Percentiles rank a stretch among this genome's conserved stretches.
Evolutionary conservation across 768 basidiomycete species (phyloP).

Genomic region (Terana coerulea): DNA sequence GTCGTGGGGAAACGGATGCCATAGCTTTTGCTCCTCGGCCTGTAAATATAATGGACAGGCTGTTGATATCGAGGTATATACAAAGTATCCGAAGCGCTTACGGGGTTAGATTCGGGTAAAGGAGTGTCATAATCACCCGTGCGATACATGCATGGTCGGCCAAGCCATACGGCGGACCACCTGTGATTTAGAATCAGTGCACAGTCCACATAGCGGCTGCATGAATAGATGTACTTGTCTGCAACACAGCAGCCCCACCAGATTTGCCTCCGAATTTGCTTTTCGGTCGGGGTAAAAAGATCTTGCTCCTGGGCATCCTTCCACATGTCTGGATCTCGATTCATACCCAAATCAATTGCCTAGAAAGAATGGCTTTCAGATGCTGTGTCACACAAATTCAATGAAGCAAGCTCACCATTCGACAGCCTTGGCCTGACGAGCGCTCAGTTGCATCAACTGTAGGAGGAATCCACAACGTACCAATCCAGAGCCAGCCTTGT

Average conservation of each 20-base stretch:
- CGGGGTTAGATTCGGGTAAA: conserved; percentile 51
- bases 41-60: too few species aligned
- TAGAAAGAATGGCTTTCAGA: not conserved
- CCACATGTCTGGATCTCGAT: conserved; percentile 77
- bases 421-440: conserved; percentile 64
- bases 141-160: too few species aligned
- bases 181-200: too few species aligned
- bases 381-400: too few species aligned
- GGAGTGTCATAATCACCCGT: conserved; percentile 59
- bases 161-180: conserved; percentile 74
- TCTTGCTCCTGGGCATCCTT: conserved; percentile 50
- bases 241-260: conserved; percentile 77
- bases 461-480: too few species aligned
- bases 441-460: too few species aligned
- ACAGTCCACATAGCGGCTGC: too few species aligned
- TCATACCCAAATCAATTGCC: conserved; percentile 80
- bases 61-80: too few species aligned
- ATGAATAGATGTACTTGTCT: conserved; percentile 58
- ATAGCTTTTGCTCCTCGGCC: conserved; percentile 55
- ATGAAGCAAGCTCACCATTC: conserved; percentile 66
- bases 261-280: conserved; percentile 67
- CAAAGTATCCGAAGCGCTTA: too few species aligned
- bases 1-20: conserved; percentile 44
- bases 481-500: conserved; percentile 82
- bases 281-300: conserved; percentile 60